Base-by-base conservation (phyloP, 1,284 basidiomycete genomes). In the Rhodotorula sp. region DNA sequence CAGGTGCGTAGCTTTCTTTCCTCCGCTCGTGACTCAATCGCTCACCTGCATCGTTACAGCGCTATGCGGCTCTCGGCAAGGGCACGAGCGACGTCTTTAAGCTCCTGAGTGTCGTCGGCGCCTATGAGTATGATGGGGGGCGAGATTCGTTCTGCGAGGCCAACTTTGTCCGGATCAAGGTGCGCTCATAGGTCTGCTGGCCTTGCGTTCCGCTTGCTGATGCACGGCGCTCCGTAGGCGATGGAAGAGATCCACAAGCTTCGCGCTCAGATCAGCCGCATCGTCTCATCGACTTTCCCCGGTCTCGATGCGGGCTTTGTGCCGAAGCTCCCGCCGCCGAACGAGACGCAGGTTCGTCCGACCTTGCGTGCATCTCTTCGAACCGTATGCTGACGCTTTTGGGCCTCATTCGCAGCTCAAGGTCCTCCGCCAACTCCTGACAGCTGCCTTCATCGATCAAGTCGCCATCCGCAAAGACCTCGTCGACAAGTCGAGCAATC, bases 171-270 rank as follows among this genome's bases (percentile, higher is more conserved):
- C 84, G 94, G 66, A 85, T 85, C 1, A 98, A 98, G 85, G 92
- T 92, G 77, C 56, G 83, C 72, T 49, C 34, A 6, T 36, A 4
- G n/a, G 4, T 15, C 32, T 32, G 30, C 34, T 29, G 24, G n/a
- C 59, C 44, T 15, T 4, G 29, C 15, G 29, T 6, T 27, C 8
- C 46, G 27, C 30, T 48, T 6, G 22, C 22, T 48, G 24, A 30
- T 51, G 48, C 71, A 44, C 13, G 59, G 65, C 20, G 5, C 20
- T 57, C 29, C 24, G 8, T 71, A 95, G 92, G 92, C 94, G 0
- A 99, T 99, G 94, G 91, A 97, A 81, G 96, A 99, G 82, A 96
- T 98, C 53, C 94, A 95, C 81, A 98, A 99, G 80, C 84, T 99
- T n/a, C 88, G 94, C 51, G 85, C 87, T 0, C 96, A 97, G 78